Base-by-base conservation (phyloP, 495 filamentous ascomycete species). In the Staphylotrichum longicolle region DNA sequence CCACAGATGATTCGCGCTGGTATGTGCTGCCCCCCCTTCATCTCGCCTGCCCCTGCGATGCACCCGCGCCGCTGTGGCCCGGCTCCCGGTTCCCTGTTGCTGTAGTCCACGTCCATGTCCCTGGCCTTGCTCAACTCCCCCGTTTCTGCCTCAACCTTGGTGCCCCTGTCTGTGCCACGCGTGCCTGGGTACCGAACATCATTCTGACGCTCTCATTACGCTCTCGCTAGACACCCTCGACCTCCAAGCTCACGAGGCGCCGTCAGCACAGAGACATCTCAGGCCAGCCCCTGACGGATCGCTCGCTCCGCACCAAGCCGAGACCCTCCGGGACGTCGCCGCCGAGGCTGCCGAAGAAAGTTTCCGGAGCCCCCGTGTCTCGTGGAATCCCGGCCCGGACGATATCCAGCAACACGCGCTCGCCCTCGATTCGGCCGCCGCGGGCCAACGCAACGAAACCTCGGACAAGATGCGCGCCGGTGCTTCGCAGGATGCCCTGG, bases 191-290 rank as follows among this genome's bases (percentile, higher is more conserved):
- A 56, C 40, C 39, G 47, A 52, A 47, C 44, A 40, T 6, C 52
- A 10, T 47, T 67, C 68, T 66, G 49, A 71, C 64, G 49, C 57
- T 55, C 41, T 50, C 55, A 57, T 33, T 39, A 10, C 37, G 6
- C 37, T 48, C 61, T 63, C 60, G 58, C 61, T 69, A 97, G 94
- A 99, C 78, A 93, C 94, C 54, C 86, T 98, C 73, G 94, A 98
- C 77, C 87, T 98, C 7, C 95, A 99, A 79, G 84, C 88, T 73
- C 88, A 86, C 68, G 78, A 87, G 71, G 76, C 88, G 33, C 91
- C 91, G 32, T 92, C 93, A 47, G 89, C 94, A 7, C 82, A 96
- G 74, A 90, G 90, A 66, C 89, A 92, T 75, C 63, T 64, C 52
- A 72, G 68, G 72, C 80, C 58, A 27, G 51, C 73, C 32, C 52